Evolutionary conservation across 352 stramenopile genomes (phyloP).

Genomic region (Discostella stelligera): DNA sequence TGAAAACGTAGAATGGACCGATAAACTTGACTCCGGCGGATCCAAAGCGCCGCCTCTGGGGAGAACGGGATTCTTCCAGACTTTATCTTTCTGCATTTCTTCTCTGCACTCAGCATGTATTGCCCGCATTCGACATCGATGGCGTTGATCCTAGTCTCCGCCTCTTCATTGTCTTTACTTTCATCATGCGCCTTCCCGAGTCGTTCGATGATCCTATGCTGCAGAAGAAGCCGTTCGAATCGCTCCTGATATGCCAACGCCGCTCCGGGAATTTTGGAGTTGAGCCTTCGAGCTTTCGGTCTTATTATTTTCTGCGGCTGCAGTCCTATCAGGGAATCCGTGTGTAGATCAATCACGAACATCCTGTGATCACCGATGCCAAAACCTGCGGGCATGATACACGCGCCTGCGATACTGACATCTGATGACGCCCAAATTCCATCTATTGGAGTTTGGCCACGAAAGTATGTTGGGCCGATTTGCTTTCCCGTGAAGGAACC

Average conservation of each 20-base stretch:
- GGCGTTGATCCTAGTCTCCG: background rate
- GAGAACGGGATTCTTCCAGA: conserved; percentile 1
- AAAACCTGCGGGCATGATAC: conserved; percentile 19
- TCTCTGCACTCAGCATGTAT: conserved; percentile 31
- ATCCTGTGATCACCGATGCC: conserved; percentile 21
- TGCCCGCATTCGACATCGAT: conserved; percentile 22
- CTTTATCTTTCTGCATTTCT: conserved; percentile 35
- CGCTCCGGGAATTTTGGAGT: conserved; percentile 1
- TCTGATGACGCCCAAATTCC: conserved; percentile 11
- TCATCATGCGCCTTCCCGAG: background rate
- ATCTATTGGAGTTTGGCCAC: conserved; percentile 19
- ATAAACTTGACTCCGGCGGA: conserved; percentile 9
- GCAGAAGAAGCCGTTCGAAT: background rate
- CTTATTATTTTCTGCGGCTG: conserved; percentile 5
- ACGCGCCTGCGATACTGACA: conserved; percentile 6
- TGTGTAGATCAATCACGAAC: conserved; percentile 20
- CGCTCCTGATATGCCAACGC: conserved; percentile 7
- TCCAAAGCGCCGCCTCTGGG: conserved; percentile 20
- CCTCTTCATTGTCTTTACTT: background rate
- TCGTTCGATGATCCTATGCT: conserved; percentile 3
- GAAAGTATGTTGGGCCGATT: conserved; percentile 19
- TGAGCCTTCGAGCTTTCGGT: background rate
- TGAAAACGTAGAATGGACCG: conserved; percentile 5
- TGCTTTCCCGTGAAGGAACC: background rate
- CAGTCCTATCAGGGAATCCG: background rate